Percentiles rank a stretch among this genome's conserved stretches.
Conservation (phyloP, 2,329 filamentous ascomycete species). For the Penicillium sclerotiorum region DNA sequence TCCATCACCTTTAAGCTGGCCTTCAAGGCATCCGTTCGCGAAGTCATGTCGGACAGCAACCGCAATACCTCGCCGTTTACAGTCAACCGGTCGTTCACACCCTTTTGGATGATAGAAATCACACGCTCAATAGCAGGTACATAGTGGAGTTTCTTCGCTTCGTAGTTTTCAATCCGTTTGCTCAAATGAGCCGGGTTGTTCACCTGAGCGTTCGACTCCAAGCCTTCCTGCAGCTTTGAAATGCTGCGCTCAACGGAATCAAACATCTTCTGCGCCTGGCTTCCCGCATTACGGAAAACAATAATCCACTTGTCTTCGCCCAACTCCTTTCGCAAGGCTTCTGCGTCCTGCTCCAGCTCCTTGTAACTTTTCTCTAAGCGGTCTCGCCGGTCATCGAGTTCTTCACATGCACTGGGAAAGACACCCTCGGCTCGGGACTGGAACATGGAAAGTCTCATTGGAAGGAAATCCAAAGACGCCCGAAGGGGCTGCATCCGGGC, state of each 20-base stretch:
- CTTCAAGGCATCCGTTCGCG: constrained; percentile 77
- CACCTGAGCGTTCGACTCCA: constrained; percentile 74
- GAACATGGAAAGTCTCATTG: constrained; percentile 90
- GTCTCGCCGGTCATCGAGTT: constrained; percentile 74
- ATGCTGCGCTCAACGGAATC: constrained; percentile 91
- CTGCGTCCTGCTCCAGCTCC: constrained; percentile 86
- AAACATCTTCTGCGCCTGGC: constrained; percentile 94
- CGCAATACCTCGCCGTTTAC: constrained; percentile 94
- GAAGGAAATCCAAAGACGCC: constrained; percentile 91
- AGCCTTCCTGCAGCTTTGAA: constrained; percentile 74
- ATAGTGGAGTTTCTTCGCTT: constrained; percentile 93
- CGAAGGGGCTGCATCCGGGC: constrained; percentile 92
- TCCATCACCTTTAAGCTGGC: constrained; percentile 78
- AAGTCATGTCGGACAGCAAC: constrained; percentile 80
- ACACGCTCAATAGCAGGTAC: constrained; percentile 90
- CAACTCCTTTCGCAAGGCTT: constrained; percentile 83
- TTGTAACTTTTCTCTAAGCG: constrained; percentile 83
- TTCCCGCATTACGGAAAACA: constrained; percentile 89
- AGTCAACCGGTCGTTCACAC: constrained; percentile 91
- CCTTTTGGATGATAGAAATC: constrained; percentile 88
- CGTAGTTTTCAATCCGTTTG: constrained; percentile 90
- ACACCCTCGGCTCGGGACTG: constrained; percentile 72
- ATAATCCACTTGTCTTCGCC: constrained; percentile 96
- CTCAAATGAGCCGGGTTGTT: constrained; percentile 69
- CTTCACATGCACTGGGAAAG: constrained; percentile 89